Conservation (phyloP, 2,329 filamentous ascomycete genomes). For the Nemania diffusa region DNA sequence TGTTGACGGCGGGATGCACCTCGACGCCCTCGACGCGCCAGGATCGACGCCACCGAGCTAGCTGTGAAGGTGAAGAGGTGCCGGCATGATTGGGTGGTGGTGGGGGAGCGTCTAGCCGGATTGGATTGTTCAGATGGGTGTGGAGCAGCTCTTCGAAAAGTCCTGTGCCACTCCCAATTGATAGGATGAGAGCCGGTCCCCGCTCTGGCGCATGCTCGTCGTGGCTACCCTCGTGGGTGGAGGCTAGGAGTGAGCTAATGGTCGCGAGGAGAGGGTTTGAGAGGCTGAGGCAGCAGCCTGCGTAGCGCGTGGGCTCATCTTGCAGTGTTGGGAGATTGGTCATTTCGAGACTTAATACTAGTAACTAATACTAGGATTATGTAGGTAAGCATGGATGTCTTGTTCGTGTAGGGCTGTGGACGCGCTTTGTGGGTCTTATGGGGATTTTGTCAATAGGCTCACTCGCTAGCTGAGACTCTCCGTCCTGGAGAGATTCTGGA, state of each 20-base stretch:
- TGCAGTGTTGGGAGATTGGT: constrained; percentile 26
- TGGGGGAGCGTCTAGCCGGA: background rate
- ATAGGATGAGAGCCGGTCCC: constrained; percentile 33
- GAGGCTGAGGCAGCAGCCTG: constrained; percentile 37
- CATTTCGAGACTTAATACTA: constrained; percentile 15
- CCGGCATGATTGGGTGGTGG: background rate
- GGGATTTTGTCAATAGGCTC: no score
- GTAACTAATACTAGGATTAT: no score
- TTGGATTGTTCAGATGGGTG: background rate
- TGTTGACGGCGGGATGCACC: constrained; percentile 27
- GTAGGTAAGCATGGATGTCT: no score
- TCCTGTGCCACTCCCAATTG: constrained; percentile 40
- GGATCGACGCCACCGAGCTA: no score
- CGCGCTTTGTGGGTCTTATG: no score
- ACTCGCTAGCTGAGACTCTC: no score
- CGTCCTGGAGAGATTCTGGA: no score
- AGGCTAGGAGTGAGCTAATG: constrained; percentile 10
- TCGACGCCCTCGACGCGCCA: constrained; percentile 40
- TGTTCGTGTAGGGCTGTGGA: no score
- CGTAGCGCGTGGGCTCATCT: constrained; percentile 27
- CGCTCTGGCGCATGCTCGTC: background rate
- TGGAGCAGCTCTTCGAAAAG: constrained; percentile 38
- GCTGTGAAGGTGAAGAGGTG: background rate
- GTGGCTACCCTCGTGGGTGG: background rate
- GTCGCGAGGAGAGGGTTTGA: constrained; percentile 30